Percentiles rank a stretch among this genome's conserved stretches.
Evolutionary conservation across 2,329 filamentous ascomycete genomes (phyloP).

Genomic region (Furcasterigmium sp.): DNA sequence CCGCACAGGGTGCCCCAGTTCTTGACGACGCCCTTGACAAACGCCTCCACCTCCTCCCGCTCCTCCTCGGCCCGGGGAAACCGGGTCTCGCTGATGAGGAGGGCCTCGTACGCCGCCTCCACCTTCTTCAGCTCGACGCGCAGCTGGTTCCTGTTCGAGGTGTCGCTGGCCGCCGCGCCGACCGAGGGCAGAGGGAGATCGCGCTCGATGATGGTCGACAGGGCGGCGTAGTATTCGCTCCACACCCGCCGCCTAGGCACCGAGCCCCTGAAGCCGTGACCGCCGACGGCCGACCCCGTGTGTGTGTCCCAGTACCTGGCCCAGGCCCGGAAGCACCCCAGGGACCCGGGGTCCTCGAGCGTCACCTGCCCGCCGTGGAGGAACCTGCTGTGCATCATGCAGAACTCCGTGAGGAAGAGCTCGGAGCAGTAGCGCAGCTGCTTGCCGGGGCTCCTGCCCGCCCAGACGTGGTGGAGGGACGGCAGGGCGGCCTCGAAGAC

Average conservation of each 20-base stretch:
- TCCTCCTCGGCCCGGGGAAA: slow-evolving; percentile 82
- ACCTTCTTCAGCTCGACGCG: slow-evolving; percentile 73
- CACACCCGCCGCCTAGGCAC: slow-evolving; percentile 67
- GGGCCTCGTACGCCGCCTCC: slow-evolving; percentile 72
- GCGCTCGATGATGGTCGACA: slow-evolving; percentile 70
- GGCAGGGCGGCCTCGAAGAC: slow-evolving; percentile 63
- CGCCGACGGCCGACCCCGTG: slow-evolving; percentile 41
- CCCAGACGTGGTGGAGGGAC: slow-evolving; percentile 51
- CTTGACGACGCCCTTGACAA: slow-evolving; percentile 70
- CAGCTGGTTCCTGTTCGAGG: slow-evolving; percentile 58
- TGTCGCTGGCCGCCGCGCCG: slow-evolving; percentile 34
- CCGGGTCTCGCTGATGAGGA: slow-evolving; percentile 70
- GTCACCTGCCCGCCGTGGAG: slow-evolving; percentile 45
- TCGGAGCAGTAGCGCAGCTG: slow-evolving; percentile 77
- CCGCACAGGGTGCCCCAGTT: slow-evolving; percentile 86
- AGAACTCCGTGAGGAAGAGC: slow-evolving; percentile 69
- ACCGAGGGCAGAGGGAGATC: slow-evolving; percentile 56
- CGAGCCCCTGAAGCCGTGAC: slow-evolving; percentile 52
- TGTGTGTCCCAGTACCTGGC: slow-evolving; percentile 60
- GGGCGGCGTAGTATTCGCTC: slow-evolving; percentile 76
- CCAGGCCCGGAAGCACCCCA: slow-evolving; percentile 62
- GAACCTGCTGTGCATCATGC: slow-evolving; percentile 61
- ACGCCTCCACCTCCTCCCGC: slow-evolving; percentile 75
- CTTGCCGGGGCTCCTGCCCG: slow-evolving; percentile 46
- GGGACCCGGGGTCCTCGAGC: slow-evolving; percentile 45